Percentiles rank a stretch among this genome's conserved stretches.
Conservation (phyloP, 2,329 filamentous ascomycete species). For the Nemania diffusa region DNA sequence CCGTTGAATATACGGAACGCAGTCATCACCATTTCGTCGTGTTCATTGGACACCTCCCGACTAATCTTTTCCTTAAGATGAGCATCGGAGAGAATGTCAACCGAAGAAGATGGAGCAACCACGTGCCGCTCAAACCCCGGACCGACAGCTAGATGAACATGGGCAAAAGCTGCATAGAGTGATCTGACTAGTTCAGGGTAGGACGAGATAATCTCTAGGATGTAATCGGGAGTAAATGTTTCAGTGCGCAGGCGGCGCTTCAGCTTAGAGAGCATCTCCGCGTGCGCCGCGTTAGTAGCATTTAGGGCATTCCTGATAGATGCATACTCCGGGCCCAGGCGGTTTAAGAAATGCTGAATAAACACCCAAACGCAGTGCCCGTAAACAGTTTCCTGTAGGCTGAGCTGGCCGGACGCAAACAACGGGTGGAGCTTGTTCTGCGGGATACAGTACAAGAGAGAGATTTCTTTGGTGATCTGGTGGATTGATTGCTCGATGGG, state of each 20-base stretch:
- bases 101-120: conserved; percentile 65
- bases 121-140: conserved; percentile 61
- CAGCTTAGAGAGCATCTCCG: conserved; percentile 88
- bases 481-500: conserved; percentile 95
- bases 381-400: conserved; percentile 96
- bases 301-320: conserved; percentile 86
- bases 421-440: conserved; percentile 95
- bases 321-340: conserved; percentile 89
- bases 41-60: conserved; percentile 86
- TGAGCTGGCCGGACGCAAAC: conserved; percentile 86
- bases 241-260: conserved; percentile 95
- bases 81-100: conserved; percentile 78
- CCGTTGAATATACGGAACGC: conserved; percentile 97
- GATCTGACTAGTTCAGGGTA: conserved; percentile 89
- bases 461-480: conserved; percentile 99
- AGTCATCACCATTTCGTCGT: conserved; percentile 98
- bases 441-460: conserved; percentile 95
- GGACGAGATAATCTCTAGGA: conserved; percentile 93
- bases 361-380: conserved; percentile 98
- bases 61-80: conserved; percentile 81
- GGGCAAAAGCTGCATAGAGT: conserved; percentile 92
- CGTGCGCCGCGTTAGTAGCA: conserved; percentile 81
- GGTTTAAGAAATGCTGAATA: conserved; percentile 97
- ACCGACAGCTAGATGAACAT: conserved; percentile 74
- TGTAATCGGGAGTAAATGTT: conserved; percentile 98